Percentiles rank a stretch among this genome's conserved stretches.
These are phyloP conservation scores for Microdochium trichocladiopsis DNA, from an alignment of 2,329 filamentous ascomycete genomes.

Conservation along the genomic window DNA sequence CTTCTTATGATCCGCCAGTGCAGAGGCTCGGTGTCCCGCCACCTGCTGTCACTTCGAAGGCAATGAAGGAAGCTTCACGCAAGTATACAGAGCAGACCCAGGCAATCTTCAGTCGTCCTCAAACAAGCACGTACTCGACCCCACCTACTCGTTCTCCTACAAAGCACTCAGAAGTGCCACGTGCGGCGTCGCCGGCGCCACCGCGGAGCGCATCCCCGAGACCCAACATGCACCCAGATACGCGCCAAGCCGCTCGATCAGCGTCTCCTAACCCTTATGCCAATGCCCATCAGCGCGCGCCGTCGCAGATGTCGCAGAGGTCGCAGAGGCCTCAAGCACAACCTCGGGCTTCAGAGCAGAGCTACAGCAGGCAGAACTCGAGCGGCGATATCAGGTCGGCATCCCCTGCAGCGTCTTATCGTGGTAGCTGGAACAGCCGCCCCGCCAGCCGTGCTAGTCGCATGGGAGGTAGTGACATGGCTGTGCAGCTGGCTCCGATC, in stretches of 20 bases:
- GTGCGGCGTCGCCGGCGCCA: conserved; percentile 62
- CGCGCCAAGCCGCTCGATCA: conserved; percentile 25
- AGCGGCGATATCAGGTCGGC: conserved; percentile 37
- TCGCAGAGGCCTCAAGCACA: background rate
- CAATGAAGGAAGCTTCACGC: conserved; percentile 93
- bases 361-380: conserved; percentile 45
- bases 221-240: conserved; percentile 44
- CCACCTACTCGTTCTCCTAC: conserved; percentile 46
- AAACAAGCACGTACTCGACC: conserved; percentile 15
- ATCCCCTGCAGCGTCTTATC: conserved; percentile 40
- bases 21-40: conserved; percentile 82
- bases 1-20: conserved; percentile 73
- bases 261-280: conserved; percentile 8
- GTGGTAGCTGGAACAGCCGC: conserved; percentile 33
- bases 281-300: conserved; percentile 17
- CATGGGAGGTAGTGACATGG: conserved; percentile 44
- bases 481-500: conserved; percentile 55
- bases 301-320: background rate
- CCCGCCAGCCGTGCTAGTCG: conserved; percentile 42
- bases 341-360: conserved; percentile 35
- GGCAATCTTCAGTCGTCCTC: conserved; percentile 58
- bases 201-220: conserved; percentile 57
- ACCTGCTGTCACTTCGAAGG: conserved; percentile 83
- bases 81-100: conserved; percentile 80
- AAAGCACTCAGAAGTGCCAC: conserved; percentile 50